phyloP scores from a whole-genome alignment of 1,139 yeast genomes.

The Taphrina confusa region DNA sequence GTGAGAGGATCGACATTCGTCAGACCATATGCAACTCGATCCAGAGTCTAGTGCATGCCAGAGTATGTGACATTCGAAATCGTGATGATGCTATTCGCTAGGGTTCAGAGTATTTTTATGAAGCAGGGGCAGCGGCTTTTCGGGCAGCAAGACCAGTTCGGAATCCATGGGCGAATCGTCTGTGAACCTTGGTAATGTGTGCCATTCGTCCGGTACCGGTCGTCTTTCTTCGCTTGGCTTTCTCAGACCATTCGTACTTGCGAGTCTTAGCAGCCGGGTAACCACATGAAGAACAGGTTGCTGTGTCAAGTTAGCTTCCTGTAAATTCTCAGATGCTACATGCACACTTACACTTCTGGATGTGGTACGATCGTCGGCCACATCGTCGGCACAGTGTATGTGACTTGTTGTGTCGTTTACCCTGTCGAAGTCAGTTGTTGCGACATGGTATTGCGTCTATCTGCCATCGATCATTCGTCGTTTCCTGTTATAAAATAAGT shows the following conservation, averaged over 20 bases:
- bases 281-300: slow-evolving; percentile 97
- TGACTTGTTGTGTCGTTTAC: slow-evolving; percentile 99
- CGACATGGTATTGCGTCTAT: no score
- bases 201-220: slow-evolving; percentile 99
- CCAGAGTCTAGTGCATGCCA: neutral
- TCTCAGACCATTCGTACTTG: slow-evolving; percentile 75
- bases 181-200: slow-evolving; percentile 92
- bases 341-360: slow-evolving; percentile 83
- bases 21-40: no score
- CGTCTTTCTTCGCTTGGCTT: slow-evolving; percentile 99
- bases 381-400: slow-evolving; percentile 93
- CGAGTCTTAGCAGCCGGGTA: slow-evolving; percentile 99
- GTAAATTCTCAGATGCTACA: no score
- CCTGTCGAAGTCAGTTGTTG: slow-evolving; percentile 53
- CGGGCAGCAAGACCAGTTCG: slow-evolving; percentile 57
- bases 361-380: slow-evolving; percentile 98
- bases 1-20: no score
- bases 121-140: slow-evolving; percentile 32
- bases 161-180: slow-evolving; percentile 99
- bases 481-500: no score
- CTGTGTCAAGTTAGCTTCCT: no score
- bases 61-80: neutral
- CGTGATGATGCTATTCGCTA: slow-evolving; percentile 16
- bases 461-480: no score
- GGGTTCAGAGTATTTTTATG: slow-evolving; percentile 1